Base-by-base conservation (phyloP, 139 green algal species). In the Micractinium conductrix region DNA sequence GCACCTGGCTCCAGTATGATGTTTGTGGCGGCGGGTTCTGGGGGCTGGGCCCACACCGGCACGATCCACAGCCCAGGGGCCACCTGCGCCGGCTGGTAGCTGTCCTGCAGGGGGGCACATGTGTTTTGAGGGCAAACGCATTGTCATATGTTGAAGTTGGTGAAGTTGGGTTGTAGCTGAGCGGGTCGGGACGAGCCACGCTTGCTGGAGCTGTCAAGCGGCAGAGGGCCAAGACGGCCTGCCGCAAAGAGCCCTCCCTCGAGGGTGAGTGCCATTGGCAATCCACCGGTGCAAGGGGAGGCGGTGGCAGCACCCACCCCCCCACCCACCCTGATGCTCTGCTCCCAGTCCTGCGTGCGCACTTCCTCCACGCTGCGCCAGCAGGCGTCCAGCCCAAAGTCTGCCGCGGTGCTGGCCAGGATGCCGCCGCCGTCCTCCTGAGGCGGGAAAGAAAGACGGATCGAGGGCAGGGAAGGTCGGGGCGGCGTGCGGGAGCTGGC, bases 1-100 rank as follows among this genome's bases (percentile, higher is more conserved):
- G 21, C 79, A 79, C 95, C 95, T 8, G 95, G 95, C 74, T 94
- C 90, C 69, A 98, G 85, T 0, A 91, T 71, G 60, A 98, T 93
- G 84, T 93, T 95, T n/a, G 93, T 80, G 2, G 92, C 94, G 8
- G 37, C 63, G 0, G 80, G 83, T 40, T 94, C 90, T 2, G 85
- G 78, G 0, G 91, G 87, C 24, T 92, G 55, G 55, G 71, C 86
- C 93, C 93, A 96, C 35, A 89, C 71, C 16, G 94, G 94, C 37
- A 96, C 88, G 21, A 97, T 93, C 91, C 89, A 96, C 79, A 96
- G 76, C 8, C 84, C 87, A 19, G 83, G 42, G 0, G 17, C 55
- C 4, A 92, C 73, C 35, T 90, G 22, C 17, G 78, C 69, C 28
- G 82, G 84, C 80, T 91, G 72, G 79, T 88, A 88, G 79, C 81